These are phyloP conservation scores for Periconia digitata DNA, from an alignment of 2,329 filamentous ascomycete species.

Conservation along the genomic window DNA sequence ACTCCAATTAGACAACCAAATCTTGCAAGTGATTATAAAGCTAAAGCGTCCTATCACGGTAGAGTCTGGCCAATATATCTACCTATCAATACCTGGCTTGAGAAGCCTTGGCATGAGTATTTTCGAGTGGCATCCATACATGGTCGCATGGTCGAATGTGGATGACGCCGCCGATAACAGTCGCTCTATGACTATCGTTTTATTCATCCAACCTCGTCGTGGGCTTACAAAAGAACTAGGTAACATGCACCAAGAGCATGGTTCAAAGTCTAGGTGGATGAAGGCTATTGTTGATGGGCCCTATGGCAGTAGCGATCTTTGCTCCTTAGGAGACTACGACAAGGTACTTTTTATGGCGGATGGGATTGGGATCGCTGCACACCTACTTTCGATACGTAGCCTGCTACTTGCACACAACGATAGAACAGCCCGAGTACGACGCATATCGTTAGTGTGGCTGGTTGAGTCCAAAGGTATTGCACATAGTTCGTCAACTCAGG, in stretches of 20 bases:
- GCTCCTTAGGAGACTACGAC: constrained; percentile 3
- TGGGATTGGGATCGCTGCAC: constrained; percentile 9
- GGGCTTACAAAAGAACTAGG: constrained; percentile 5
- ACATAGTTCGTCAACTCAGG: not conserved
- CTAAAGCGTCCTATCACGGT: constrained; percentile 3
- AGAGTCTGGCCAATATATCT: constrained; percentile 3
- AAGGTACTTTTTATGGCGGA: constrained; percentile 10
- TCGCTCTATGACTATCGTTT: constrained; percentile 5
- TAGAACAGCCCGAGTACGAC: constrained; percentile 8
- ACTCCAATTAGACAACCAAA: not conserved
- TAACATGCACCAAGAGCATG: not conserved
- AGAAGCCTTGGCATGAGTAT: constrained; percentile 4
- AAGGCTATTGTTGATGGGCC: constrained; percentile 5
- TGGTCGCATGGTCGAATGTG: constrained; percentile 7
- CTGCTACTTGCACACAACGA: constrained; percentile 8
- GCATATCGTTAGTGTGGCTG: constrained; percentile 9
- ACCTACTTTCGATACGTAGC: constrained; percentile 5
- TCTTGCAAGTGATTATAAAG: constrained; percentile 1
- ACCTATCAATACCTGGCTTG: constrained; percentile 2
- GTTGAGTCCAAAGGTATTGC: constrained; percentile 6
- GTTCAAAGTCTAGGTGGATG: not conserved
- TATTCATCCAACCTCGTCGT: constrained; percentile 1
- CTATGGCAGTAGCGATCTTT: constrained; percentile 1
- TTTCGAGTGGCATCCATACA: constrained; percentile 10
- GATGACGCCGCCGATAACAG: not conserved